Base-by-base conservation (phyloP, 768 basidiomycete species). In the Xanthoconium purpureum region DNA sequence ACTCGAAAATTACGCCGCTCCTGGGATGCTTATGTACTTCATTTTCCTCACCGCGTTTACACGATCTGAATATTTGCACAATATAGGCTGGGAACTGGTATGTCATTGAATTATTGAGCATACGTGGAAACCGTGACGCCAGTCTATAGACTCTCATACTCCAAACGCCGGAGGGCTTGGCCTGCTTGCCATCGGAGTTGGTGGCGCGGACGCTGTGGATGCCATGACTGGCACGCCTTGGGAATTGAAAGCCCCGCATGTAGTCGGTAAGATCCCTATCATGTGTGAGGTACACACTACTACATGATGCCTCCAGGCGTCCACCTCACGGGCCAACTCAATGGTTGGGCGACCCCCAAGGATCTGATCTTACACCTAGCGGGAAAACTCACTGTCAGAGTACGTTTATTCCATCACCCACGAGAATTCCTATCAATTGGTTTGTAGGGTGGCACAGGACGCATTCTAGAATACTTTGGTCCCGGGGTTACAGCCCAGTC, bases 151-250 rank as follows among this genome's bases (percentile, higher is more conserved):
- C 72, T 95, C 92, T 24, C 97, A 99, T 72, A 98, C 97, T 2
- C 97, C 97, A 1, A 98, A 99, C 70, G 97, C 97, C 50, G 94
- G 96, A 53, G 97, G 97, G 30, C 83, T 99, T 49, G 96, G 97
- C 12, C 82, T 94, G 79, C 82, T 99, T 57, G 97, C 97, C 6
- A 97, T 98, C 52, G 97, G 97, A 50, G 96, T 99, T n/a, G 97
- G 97, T 58, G 97, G 97, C 53, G 97, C 96, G 35, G 97, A 99
- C 67, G 94, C 94, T 24, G 95, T 98, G 18, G 97, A 99, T 72
- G 96, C 94, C 10, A 89, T 99, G 85, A 98, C 95, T 3, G 93
- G 90, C 48, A 98, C 94, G 12, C 94, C 96, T 42, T 99, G 97
- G 97, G 96, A 98, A 72, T 76, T 98, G 50, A 97, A 96, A 72